Base-by-base conservation (phyloP, 75 land plant genomes). In the Pinus albicaulis region DNA sequence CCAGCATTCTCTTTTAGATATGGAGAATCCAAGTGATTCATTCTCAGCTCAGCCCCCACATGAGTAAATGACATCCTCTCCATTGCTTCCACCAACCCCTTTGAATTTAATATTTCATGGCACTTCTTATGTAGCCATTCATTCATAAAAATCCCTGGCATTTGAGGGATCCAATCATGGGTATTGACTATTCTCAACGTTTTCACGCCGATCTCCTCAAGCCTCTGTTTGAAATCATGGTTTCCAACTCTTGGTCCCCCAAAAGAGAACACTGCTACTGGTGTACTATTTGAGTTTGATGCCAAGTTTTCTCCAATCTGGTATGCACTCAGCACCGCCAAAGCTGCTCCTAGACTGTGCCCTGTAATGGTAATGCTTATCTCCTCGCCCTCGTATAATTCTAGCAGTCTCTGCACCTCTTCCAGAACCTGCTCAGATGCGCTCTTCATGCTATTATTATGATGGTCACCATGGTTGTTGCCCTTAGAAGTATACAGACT, bases 351-450 rank as follows among this genome's bases (percentile, higher is more conserved):
- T 0, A 89, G 86, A 72, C 94, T 87, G 82, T 87, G 92, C 12
- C 94, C 92, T 3, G 88, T 85, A 19, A 89, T 56, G 0, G 94
- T 89, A 12, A 92, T 53, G 74, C 94, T 92, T 62, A 89, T n/a
- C 13, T 80, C 79, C 77, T 77, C 76, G n/a, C 62, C 82, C 5
- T 63, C 58, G 86, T 88, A 82, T 5, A 6, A 14, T 2, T 66
- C 79, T 7, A 87, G 5, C 56, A 90, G 57, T 25, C 85, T 22
- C 36, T 66, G 3, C 19, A 90, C 59, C 68, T 85, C 92, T 13
- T 76, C 77, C 69, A 76, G 22, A 48, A 90, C 53, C 64, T 76
- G 59, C 55, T 80, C 79, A 5, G 72, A 53, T 12, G 87, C 77
- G 59, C 92, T 90, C 14, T 55, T 48, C 20, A 61, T 22, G 13